Evolutionary conservation across 106 monocot species (phyloP).

Genomic region (Acanthochlamys bracteata): DNA sequence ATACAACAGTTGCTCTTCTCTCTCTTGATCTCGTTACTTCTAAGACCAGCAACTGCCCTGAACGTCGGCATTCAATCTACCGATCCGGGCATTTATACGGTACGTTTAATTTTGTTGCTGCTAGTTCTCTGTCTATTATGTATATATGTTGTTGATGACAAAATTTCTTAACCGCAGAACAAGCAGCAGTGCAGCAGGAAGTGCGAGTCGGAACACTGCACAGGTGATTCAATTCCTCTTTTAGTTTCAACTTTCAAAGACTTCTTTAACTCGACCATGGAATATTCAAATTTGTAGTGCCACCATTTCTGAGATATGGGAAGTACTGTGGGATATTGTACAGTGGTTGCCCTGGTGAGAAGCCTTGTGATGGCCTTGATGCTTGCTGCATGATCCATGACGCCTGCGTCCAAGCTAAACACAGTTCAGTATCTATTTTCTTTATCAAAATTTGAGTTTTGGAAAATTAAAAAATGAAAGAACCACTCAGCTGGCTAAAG

Average conservation of each 20-base stretch:
- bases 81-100: conserved; percentile 18
- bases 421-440: conserved; percentile 20
- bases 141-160: neutral
- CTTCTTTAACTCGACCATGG: neutral
- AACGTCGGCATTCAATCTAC: conserved; percentile 40
- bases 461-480: neutral
- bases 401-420: conserved; percentile 47
- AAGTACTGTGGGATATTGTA: conserved; percentile 89
- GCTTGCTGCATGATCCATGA: conserved; percentile 80
- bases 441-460: neutral
- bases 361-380: conserved; percentile 83
- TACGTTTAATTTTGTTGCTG: conserved; percentile 6
- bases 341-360: conserved; percentile 89
- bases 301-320: conserved; percentile 78
- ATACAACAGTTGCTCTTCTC: neutral
- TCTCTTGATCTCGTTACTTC: neutral
- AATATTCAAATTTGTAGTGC: conserved; percentile 20
- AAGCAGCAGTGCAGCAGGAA: conserved; percentile 42
- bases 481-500: neutral
- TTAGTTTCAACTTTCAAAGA: neutral
- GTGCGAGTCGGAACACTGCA: conserved; percentile 51
- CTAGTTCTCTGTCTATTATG: neutral
- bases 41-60: conserved; percentile 18
- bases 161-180: conserved; percentile 10
- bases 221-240: conserved; percentile 8